Evolutionary conservation across 176 grass and related monocot genomes (phyloP).

Genomic region (Lolium multiflorum): DNA sequence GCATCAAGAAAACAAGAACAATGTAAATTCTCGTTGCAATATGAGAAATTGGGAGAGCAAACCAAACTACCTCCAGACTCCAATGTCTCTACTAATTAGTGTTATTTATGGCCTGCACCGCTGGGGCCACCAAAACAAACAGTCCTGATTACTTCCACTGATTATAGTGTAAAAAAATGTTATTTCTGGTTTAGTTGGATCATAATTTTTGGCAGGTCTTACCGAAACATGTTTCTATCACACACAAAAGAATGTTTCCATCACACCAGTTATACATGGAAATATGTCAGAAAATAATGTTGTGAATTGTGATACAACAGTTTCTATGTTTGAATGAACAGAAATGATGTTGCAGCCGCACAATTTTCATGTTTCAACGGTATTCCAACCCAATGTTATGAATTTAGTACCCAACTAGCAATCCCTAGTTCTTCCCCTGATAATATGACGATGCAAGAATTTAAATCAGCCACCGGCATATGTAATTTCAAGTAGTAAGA

Average conservation of each 20-base stretch:
- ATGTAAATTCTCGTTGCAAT: not conserved
- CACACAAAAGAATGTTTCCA: not conserved
- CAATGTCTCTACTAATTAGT: not conserved
- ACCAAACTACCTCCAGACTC: not conserved
- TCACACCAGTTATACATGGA: not conserved
- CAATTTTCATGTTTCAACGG: not conserved
- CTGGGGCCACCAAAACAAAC: not conserved
- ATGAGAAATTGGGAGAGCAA: not conserved
- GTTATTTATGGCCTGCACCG: not conserved
- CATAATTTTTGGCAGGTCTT: not conserved
- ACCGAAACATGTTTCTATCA: not conserved
- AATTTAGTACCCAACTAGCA: constrained; percentile 1
- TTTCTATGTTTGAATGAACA: not conserved
- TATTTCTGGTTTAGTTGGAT: not conserved
- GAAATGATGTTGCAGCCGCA: not conserved
- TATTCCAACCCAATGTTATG: not conserved
- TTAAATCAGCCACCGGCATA: not conserved
- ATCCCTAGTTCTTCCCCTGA: not conserved
- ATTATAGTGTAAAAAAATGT: not conserved
- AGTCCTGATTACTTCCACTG: not conserved
- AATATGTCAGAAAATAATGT: not conserved
- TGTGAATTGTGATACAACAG: not conserved
- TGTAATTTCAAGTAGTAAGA: not conserved
- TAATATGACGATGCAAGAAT: not conserved
- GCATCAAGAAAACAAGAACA: constrained; percentile 26